phyloP scores from a whole-genome alignment of 2,329 filamentous ascomycete genomes.

The Biscogniauxia sp. region DNA sequence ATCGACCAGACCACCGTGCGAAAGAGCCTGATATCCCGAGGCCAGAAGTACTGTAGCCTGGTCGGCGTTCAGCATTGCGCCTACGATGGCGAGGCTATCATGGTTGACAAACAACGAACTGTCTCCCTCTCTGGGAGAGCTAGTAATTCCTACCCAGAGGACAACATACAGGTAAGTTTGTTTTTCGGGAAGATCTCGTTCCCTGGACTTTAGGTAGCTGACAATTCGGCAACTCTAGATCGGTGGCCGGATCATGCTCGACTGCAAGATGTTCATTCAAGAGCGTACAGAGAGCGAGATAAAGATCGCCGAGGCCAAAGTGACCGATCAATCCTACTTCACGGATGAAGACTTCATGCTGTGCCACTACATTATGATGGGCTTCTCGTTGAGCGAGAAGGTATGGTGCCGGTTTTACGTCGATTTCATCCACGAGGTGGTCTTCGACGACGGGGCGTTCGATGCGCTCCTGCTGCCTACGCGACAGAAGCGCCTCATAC shows the following conservation, averaged over 20 bases:
- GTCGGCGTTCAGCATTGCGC: constrained; percentile 5
- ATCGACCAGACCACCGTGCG: neutral
- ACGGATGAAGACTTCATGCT: constrained; percentile 5
- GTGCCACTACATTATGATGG: constrained; percentile 5
- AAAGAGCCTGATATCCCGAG: constrained; percentile 3
- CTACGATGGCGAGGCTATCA: constrained; percentile 3
- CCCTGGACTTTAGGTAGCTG: neutral
- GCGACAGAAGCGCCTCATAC: constrained; percentile 14
- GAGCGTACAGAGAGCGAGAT: constrained; percentile 7
- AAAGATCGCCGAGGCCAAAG: constrained; percentile 1
- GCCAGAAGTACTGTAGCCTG: constrained; percentile 8
- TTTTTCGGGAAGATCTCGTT: neutral
- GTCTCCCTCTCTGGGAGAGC: constrained; percentile 2
- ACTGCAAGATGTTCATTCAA: constrained; percentile 7
- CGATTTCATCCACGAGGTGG: constrained; percentile 8
- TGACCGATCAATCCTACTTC: neutral
- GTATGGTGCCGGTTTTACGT: constrained; percentile 11
- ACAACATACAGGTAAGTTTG: constrained; percentile 1
- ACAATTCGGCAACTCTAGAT: neutral
- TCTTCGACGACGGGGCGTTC: constrained; percentile 11
- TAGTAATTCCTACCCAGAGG: constrained; percentile 1
- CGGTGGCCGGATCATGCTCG: constrained; percentile 6
- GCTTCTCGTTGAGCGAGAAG: constrained; percentile 11
- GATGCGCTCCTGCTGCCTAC: constrained; percentile 11
- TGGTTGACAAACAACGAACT: constrained; percentile 5